Conservation (phyloP, 768 basidiomycete genomes). For the Russula brevipes region DNA sequence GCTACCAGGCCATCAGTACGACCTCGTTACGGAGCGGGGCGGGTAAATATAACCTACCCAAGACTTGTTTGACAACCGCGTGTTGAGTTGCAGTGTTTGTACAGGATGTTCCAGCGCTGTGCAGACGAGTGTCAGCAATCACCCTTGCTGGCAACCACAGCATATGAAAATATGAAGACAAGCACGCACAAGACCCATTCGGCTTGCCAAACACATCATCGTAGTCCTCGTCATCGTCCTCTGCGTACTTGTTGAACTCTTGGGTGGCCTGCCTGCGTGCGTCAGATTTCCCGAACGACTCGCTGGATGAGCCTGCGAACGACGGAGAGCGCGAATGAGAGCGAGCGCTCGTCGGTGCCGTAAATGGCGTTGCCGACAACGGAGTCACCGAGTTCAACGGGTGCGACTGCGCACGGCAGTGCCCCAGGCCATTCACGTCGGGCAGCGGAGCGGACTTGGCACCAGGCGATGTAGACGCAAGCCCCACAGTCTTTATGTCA, state of each 20-base stretch:
- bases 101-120: slow-evolving; percentile 54
- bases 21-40: neutral
- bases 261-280: slow-evolving; percentile 50
- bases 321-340: slow-evolving; percentile 27
- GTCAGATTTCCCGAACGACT: slow-evolving; percentile 66
- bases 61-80: slow-evolving; percentile 80
- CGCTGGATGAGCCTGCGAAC: slow-evolving; percentile 37
- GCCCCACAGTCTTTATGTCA: slow-evolving; percentile 76
- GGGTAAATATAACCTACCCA: slow-evolving; percentile 51
- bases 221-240: slow-evolving; percentile 88
- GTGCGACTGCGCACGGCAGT: slow-evolving; percentile 46
- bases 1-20: slow-evolving; percentile 34
- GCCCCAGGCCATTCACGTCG: slow-evolving; percentile 30
- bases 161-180: neutral
- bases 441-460: slow-evolving; percentile 68
- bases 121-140: neutral
- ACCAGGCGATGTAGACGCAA: slow-evolving; percentile 45
- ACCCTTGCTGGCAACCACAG: slow-evolving; percentile 10
- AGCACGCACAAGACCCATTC: slow-evolving; percentile 53
- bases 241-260: slow-evolving; percentile 82
- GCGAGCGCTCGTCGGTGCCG: slow-evolving; percentile 39
- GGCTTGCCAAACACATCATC: slow-evolving; percentile 89
- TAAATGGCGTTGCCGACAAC: slow-evolving; percentile 31
- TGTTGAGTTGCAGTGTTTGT: slow-evolving; percentile 79
- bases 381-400: slow-evolving; percentile 44